Evolutionary conservation across 2,329 filamentous ascomycete genomes (phyloP).

Genomic region (Reticulascus tulasneorum): DNA sequence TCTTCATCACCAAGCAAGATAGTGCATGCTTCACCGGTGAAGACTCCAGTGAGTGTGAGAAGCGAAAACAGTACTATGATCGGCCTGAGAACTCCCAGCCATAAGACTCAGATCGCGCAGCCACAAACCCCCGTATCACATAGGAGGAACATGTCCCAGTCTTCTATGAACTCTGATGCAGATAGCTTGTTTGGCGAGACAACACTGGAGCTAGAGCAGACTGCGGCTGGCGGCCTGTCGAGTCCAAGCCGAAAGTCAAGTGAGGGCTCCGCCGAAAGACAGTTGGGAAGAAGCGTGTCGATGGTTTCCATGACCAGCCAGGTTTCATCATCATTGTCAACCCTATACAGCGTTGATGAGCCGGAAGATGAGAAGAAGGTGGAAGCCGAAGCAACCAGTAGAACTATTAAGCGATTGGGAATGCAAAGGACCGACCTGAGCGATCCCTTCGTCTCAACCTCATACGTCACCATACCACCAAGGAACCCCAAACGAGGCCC

Average conservation of each 20-base stretch:
- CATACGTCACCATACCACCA: conserved; percentile 1
- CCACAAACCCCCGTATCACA: conserved; percentile 3
- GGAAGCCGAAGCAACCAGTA: neutral
- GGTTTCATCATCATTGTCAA: conserved; percentile 51
- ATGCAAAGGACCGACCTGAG: conserved; percentile 9
- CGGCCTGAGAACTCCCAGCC: no score
- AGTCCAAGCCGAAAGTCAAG: conserved; percentile 38
- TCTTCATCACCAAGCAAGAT: no score
- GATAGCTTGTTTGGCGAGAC: conserved; percentile 38
- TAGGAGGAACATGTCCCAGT: conserved; percentile 6
- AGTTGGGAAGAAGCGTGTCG: conserved; percentile 12
- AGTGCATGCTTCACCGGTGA: conserved; percentile 1
- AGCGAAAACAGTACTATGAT: no score
- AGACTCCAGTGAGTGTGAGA: no score
- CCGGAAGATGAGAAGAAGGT: conserved; percentile 28
- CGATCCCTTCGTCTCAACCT: conserved; percentile 10
- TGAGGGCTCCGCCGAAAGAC: conserved; percentile 9
- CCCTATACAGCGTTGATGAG: conserved; percentile 53
- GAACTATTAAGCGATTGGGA: neutral
- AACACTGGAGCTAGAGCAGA: conserved; percentile 27
- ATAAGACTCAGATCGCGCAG: no score
- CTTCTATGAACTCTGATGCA: conserved; percentile 15
- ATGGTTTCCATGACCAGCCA: conserved; percentile 35
- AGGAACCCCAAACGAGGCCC: conserved; percentile 6
- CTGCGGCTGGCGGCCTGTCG: conserved; percentile 29